Conservation (phyloP, 2,329 filamentous ascomycete genomes). For the Calonectria montana region DNA sequence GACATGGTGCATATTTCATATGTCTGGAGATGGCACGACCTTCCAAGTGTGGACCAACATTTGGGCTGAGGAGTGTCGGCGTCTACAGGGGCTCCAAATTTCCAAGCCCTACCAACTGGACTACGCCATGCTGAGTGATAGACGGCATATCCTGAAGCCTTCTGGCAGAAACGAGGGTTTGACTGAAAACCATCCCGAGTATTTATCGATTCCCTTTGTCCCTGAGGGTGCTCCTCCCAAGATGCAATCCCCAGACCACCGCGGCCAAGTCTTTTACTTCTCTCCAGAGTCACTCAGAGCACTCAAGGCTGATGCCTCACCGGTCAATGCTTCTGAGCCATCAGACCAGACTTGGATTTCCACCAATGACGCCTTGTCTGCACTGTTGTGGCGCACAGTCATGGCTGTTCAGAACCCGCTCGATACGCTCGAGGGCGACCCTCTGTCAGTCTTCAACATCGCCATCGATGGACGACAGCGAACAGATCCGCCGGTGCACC, state of each 20-base stretch:
- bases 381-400: conserved; percentile 26
- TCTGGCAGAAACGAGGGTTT: conserved; percentile 22
- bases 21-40: conserved; percentile 27
- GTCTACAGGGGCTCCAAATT: conserved; percentile 9
- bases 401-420: conserved; percentile 23
- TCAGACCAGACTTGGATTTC: conserved; percentile 26
- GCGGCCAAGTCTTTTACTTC: conserved; percentile 29
- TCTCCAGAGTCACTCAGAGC: conserved; percentile 19
- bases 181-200: conserved; percentile 22
- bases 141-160: not conserved
- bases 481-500: conserved; percentile 20
- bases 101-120: not conserved
- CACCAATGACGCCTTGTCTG: conserved; percentile 30
- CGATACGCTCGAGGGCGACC: conserved; percentile 4
- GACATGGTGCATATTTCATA: conserved; percentile 26
- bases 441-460: conserved; percentile 15
- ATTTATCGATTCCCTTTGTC: conserved; percentile 16
- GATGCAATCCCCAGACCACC: conserved; percentile 16
- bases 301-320: conserved; percentile 21
- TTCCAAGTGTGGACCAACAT: conserved; percentile 28
- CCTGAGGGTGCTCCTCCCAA: conserved; percentile 9
- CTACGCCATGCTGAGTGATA: conserved; percentile 17
- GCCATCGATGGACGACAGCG: conserved; percentile 25
- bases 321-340: not conserved
- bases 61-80: conserved; percentile 30